Percentiles rank a stretch among this genome's conserved stretches.
Conservation (phyloP, 768 basidiomycete genomes). For the Xerocomus potaroensis region DNA sequence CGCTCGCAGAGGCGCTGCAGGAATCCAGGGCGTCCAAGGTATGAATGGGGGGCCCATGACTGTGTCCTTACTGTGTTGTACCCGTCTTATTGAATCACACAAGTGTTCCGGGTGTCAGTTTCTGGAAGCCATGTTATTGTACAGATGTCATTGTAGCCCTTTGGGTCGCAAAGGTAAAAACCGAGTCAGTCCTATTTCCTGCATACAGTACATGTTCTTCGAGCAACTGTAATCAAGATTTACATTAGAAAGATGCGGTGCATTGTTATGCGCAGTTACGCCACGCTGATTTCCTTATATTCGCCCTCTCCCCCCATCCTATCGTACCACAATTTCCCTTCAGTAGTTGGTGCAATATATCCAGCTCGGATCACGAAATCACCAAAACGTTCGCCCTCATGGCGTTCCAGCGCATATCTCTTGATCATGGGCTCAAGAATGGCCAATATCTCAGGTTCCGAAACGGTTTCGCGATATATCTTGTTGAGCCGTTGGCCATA, state of each 20-base stretch:
- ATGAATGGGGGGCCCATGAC: too few species aligned
- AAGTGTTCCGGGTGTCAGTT: too few species aligned
- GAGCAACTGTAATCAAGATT: neutral
- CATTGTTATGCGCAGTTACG: conserved; percentile 2
- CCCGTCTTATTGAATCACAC: too few species aligned
- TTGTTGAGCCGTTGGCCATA: conserved; percentile 94
- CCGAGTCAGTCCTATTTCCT: too few species aligned
- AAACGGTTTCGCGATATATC: conserved; percentile 88
- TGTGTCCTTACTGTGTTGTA: too few species aligned
- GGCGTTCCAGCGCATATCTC: conserved; percentile 81
- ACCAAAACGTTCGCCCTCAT: conserved; percentile 88
- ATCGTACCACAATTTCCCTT: conserved; percentile 86
- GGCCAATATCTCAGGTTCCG: conserved; percentile 86
- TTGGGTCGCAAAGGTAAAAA: too few species aligned
- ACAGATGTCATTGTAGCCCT: too few species aligned
- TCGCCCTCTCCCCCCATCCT: conserved; percentile 74
- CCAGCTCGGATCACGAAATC: conserved; percentile 93
- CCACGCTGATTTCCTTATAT: conserved; percentile 34
- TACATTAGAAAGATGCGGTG: neutral
- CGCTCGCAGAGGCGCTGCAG: conserved; percentile 54
- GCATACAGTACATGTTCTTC: too few species aligned
- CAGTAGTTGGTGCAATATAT: conserved; percentile 81
- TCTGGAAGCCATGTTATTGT: too few species aligned
- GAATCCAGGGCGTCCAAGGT: conserved; percentile 28
- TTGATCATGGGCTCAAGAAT: conserved; percentile 94